Evolutionary conservation across 306 rosid species (phyloP), one percentile per base, ranked within the genome.

Genomic region (Vicia villosa): DNA sequence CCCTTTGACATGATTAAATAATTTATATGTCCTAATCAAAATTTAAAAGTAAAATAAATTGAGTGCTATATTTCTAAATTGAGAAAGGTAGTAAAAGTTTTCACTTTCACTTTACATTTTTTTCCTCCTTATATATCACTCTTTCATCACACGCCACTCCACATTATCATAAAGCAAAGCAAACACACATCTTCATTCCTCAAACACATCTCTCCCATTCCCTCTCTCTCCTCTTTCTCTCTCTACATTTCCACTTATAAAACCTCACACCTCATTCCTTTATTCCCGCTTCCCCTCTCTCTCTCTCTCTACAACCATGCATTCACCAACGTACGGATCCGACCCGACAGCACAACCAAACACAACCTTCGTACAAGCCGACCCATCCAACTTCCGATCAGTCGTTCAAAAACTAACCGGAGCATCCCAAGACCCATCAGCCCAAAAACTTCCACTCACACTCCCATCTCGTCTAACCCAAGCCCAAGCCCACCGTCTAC

Each of bases 361-460:
- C 89, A 90, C 98, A 5, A 94, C 94, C 63, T 88, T 85, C 64
- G 95, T 94, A 15, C 89, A 94, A 80, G 92, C 96, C 1, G 92
- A 90, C 82, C 89, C 96, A 0, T 85, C 95, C 19, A 86, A 73
- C 41, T 94, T 90, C 89, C 86, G 97, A 3, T 81, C 87, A 0
- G 89, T 90, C 1, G 98, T 94, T 2, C 97, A 90, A 56, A 87
- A 84, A 41, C 86, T 94, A 1, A 90, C 98, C 75, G 97, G 98
- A 22, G 98, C 97, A 2, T 76, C 96, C 4, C 82, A 82, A 16
- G 84, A 83, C 78, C 88, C 96, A 0, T 70, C 93, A 0, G 52
- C 89, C 1, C 83, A 34, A 0, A 92, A 84, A 46, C 95, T 89
- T 68, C 97, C 92, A 5, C 74, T 86, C 28, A 82, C 87, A 10